Evolutionary conservation across 192 early-diverging fungal genomes (phyloP).

Genomic region (Coemansia sp.): DNA sequence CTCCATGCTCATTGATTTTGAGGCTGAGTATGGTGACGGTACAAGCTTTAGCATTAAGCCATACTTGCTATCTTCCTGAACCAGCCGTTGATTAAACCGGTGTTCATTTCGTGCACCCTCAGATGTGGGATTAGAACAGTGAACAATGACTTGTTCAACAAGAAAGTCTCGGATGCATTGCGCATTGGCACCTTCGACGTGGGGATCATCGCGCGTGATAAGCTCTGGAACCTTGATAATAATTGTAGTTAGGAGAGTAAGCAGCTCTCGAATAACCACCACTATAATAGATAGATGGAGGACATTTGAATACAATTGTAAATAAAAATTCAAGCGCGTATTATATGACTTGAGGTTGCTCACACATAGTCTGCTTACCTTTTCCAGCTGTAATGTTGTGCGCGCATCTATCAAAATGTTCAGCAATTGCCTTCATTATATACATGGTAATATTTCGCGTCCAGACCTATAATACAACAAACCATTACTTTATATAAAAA

Average conservation of each 20-base stretch:
- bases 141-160: constrained; percentile 33
- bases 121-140: constrained; percentile 18
- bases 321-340: not conserved
- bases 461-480: constrained; percentile 11
- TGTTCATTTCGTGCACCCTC: not conserved
- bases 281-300: constrained; percentile 15
- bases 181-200: constrained; percentile 1
- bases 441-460: constrained; percentile 17
- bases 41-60: constrained; percentile 19
- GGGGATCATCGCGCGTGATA: constrained; percentile 21
- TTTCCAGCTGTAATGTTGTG: constrained; percentile 3
- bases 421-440: constrained; percentile 37
- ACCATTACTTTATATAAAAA: not conserved
- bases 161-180: constrained; percentile 41
- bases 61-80: not conserved
- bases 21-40: not conserved
- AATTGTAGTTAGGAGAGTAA: constrained; percentile 4
- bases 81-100: constrained; percentile 23
- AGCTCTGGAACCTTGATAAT: constrained; percentile 32
- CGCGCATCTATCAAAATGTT: constrained; percentile 33
- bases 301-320: not conserved
- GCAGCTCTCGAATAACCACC: constrained; percentile 24
- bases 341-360: too few species aligned
- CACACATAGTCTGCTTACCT: not conserved
- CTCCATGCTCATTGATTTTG: constrained; percentile 9